Evolutionary conservation across 805 yeast species (phyloP), one percentile per base, ranked within the genome.

Genomic region (Candida ipomoeae): DNA sequence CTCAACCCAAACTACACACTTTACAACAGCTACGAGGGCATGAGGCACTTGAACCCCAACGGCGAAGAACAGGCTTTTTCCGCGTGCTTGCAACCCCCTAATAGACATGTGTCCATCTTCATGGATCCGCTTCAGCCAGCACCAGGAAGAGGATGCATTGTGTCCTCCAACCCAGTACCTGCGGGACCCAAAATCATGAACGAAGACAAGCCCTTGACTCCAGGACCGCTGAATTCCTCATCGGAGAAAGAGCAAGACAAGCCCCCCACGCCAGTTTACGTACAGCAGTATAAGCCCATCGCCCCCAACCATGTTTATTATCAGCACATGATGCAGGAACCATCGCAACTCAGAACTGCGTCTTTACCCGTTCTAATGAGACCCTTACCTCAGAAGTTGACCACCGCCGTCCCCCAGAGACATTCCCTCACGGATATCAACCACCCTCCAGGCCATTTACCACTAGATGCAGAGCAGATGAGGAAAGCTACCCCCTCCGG

Each of bases 91-190:
- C 55, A 37, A 35, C 44, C 48, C 18, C 59, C 62, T 44, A 61
- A 68, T 11, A 65, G 80, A 41, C 74, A 75, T 52, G 61, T 66
- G 33, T 74, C 79, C 13, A 68, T 74, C 17, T 67, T 62, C 53
- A 73, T 66, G 65, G 73, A 68, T 51, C 73, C 73, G 4, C 61
- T 67, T 40, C 73, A 66, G 52, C 70, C 71, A 6, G 52, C 55
- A 7, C 67, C 69, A 2, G 48, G 36, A n/a, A 36, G 41, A 29
- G 41, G 41, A 36, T 35, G 40, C 34, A 29, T 37, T n/a, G 35
- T 37, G 5, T 37, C 40, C 3, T 29, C 40, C 20, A 37, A 44
- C 29, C 41, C 29, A 17, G 48, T 18, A 8, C 18, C 42, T 10
- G 6, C 41, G 10, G 48, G 36, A n/a, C 37, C 42, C 20, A 45